Evolutionary conservation across 208 protist species (phyloP).

Genomic region (Herpetomonas tarakana): DNA sequence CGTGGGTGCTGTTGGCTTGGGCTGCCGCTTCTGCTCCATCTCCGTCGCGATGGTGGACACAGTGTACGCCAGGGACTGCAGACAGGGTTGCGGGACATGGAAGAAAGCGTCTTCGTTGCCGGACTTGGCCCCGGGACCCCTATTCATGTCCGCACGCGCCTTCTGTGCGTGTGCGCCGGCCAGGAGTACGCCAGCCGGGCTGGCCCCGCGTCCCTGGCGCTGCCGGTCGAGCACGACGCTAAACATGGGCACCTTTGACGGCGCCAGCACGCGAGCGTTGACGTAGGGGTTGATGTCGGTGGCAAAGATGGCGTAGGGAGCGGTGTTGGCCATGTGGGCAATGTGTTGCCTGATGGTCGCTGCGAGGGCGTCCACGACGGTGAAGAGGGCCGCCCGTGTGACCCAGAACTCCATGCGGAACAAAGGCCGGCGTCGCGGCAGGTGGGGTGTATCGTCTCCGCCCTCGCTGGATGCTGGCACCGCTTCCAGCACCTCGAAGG

Average conservation of each 20-base stretch:
- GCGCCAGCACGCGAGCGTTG: slow-evolving; percentile 23
- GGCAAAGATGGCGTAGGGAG: slow-evolving; percentile 27
- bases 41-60: slow-evolving; percentile 51
- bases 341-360: slow-evolving; percentile 61
- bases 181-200: not conserved
- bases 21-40: slow-evolving; percentile 21
- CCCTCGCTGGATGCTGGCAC: not conserved
- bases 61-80: slow-evolving; percentile 47
- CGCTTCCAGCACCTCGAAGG: slow-evolving; percentile 52
- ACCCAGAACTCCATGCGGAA: slow-evolving; percentile 65
- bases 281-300: slow-evolving; percentile 8
- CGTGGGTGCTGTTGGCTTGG: slow-evolving; percentile 3
- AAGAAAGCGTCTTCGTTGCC: slow-evolving; percentile 18
- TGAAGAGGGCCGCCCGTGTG: slow-evolving; percentile 46
- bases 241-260: slow-evolving; percentile 19
- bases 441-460: not conserved
- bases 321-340: slow-evolving; percentile 22
- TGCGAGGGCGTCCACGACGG: slow-evolving; percentile 48
- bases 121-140: not conserved
- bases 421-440: slow-evolving; percentile 9
- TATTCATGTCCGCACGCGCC: not conserved
- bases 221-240: slow-evolving; percentile 13
- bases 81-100: slow-evolving; percentile 23
- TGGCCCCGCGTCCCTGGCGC: not conserved
- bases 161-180: not conserved